Conservation (phyloP, 2,329 filamentous ascomycete genomes). For the Pseudodiploospora longispora region DNA sequence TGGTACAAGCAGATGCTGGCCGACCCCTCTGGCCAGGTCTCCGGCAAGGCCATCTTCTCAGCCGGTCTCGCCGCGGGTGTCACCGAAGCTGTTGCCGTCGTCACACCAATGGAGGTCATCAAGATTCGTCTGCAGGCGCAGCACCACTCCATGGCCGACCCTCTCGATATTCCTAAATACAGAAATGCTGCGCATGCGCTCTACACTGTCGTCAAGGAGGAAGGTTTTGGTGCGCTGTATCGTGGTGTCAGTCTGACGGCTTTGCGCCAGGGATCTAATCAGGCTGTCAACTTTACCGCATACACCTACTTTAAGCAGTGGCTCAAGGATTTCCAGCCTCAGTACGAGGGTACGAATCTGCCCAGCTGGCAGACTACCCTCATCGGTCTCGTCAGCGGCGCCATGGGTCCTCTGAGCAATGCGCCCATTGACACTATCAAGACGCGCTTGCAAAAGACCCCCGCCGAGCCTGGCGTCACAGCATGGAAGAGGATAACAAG, state of each 20-base stretch:
- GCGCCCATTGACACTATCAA: slow-evolving; percentile 99
- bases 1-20: slow-evolving; percentile 82
- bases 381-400: slow-evolving; percentile 84
- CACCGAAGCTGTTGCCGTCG: slow-evolving; percentile 91
- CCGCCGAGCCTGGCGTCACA: slow-evolving; percentile 70
- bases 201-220: slow-evolving; percentile 87
- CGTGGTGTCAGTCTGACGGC: slow-evolving; percentile 91
- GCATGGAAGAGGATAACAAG: slow-evolving; percentile 68
- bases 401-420: slow-evolving; percentile 93
- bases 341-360: slow-evolving; percentile 56
- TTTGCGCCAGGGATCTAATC: slow-evolving; percentile 89
- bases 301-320: slow-evolving; percentile 87
- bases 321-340: slow-evolving; percentile 64
- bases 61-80: slow-evolving; percentile 88
- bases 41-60: slow-evolving; percentile 59
- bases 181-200: slow-evolving; percentile 77
- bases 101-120: slow-evolving; percentile 98
- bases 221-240: slow-evolving; percentile 81
- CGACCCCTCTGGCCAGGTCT: slow-evolving; percentile 58
- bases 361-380: slow-evolving; percentile 85
- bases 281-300: slow-evolving; percentile 97
- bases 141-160: slow-evolving; percentile 96
- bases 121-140: slow-evolving; percentile 98
- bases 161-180: slow-evolving; percentile 93
- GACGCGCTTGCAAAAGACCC: slow-evolving; percentile 86